Base-by-base conservation (phyloP, 1,284 basidiomycete species). In the Bondarzewia mesenterica region DNA sequence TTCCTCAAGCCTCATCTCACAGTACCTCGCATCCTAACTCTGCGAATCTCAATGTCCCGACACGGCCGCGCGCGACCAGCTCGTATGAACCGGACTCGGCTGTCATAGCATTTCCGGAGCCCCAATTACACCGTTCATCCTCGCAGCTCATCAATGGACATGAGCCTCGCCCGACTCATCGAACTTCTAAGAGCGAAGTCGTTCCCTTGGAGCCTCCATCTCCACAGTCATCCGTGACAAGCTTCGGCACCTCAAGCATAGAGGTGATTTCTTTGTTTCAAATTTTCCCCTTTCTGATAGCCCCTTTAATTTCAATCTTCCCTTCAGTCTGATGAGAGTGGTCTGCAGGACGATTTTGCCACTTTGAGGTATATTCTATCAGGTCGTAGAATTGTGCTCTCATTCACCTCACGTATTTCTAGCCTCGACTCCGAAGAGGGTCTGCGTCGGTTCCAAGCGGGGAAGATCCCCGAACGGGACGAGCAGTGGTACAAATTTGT, bases 401-500 rank as follows among this genome's bases (percentile, higher is more conserved):
- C n/a, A n/a, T n/a, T n/a, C n/a, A n/a, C n/a, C n/a, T n/a, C n/a
- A n/a, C n/a, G n/a, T n/a, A n/a, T n/a, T 32, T n/a, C 10, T 3
- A 79, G 75, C 44, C 64, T 85, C 26, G 69, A 77, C 46, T 76
- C 79, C n/a, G 80, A 82, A 52, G 83, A 85, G 58, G 75, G 72
- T 35, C 62, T 89, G 8, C 67, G 63, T 41, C 73, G 68, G 25
- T 89, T 89, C 58, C 86, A 89, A 58, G 63, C 65, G 0, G 80
- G 79, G 23, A 65, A 78, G 50, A 65, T 89, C 6, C 59, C 70
- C 4, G 78, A 81, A 39, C 69, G 67, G 10, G 80, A 89, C 49
- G 75, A 83, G 60, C 84, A 86, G 52, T 93, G 89, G 89, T 71
- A 89, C 63, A 69, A 74, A 45, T 71, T 93, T 5, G 85, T 91